These are phyloP conservation scores for Penicillium sp. DNA, from an alignment of 2,329 filamentous ascomycete species.

Conservation along the genomic window DNA sequence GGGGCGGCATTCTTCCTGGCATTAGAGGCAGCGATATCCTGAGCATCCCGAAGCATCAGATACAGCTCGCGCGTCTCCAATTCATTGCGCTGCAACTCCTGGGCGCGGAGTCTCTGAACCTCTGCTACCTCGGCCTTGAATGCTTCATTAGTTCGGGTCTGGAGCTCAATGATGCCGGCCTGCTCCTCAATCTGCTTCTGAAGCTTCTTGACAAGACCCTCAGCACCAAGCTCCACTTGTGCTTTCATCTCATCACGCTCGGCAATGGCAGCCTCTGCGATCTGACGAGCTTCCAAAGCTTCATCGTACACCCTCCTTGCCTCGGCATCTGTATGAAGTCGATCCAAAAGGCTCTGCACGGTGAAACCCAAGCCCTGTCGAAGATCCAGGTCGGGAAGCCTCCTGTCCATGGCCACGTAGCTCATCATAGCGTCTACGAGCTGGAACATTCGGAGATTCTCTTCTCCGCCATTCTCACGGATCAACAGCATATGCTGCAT, in stretches of 20 bases:
- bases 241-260: constrained; percentile 93
- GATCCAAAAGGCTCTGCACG: constrained; percentile 89
- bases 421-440: constrained; percentile 98
- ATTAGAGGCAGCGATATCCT: constrained; percentile 88
- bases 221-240: constrained; percentile 82
- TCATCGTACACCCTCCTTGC: constrained; percentile 89
- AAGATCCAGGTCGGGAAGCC: constrained; percentile 92
- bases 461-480: constrained; percentile 83
- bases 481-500: constrained; percentile 93
- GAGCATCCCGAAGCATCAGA: constrained; percentile 94
- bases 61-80: constrained; percentile 94
- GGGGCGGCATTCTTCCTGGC: constrained; percentile 53
- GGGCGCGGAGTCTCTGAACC: constrained; percentile 75
- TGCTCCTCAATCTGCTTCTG: constrained; percentile 95
- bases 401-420: constrained; percentile 96
- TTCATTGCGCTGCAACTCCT: constrained; percentile 91
- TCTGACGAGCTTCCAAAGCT: constrained; percentile 79
- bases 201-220: constrained; percentile 85
- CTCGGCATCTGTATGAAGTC: constrained; percentile 93
- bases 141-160: constrained; percentile 76
- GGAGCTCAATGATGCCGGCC: constrained; percentile 80
- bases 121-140: constrained; percentile 86
- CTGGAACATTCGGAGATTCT: constrained; percentile 91
- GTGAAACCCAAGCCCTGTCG: constrained; percentile 98
- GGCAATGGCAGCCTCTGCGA: constrained; percentile 91